Base-by-base conservation (phyloP, 2,329 filamentous ascomycete genomes). In the Metarhizium humberi region DNA sequence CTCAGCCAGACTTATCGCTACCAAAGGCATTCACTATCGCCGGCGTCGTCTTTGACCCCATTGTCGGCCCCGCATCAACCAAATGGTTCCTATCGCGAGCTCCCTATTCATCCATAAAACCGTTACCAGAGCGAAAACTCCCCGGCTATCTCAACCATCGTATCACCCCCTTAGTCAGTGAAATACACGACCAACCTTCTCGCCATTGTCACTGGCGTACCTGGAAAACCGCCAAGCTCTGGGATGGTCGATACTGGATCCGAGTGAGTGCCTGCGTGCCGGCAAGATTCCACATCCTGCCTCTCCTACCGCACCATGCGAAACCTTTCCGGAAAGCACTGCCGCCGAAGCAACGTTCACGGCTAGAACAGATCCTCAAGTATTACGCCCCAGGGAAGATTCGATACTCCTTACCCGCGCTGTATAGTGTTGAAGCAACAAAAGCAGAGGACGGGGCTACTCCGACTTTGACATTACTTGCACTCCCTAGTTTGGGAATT, bases 231-330 rank as follows among this genome's bases (percentile, higher is more conserved):
- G 60, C 63, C 13, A 64, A 65, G 50, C 65, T 78, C 54, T 87
- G 77, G 70, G 84, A 87, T 65, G 79, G 81, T 0, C 79, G 84
- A 2, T 86, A 78, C 67, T 87, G 84, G 84, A 67, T 85, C 16
- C 72, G 75, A 16, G 55, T 82, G 10, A 67, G 68, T 20, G 68
- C 73, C 50, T 73, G 75, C 5, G 67, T 75, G 6, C 73, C 73
- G 3, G 70, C 70, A 51, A 64, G 65, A 14, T 67, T 79, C 16
- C 64, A 69, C 18, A 58, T 83, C 2, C 71, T 71, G 38, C 80
- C 80, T 0, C 77, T 79, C 60, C 64, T 70, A 2, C 59, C 62
- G 1, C 70, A 71, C 38, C 67, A 77, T 57, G 71, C 73, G 45
- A 77, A 78, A 59, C 58, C 67, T 0, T 82, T 84, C 58, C 74